A percentile compares a stretch with the other conserved stretches of the same genome.
Evolutionary conservation across 768 basidiomycete species (phyloP).

Genomic region (Mycena haematopus): DNA sequence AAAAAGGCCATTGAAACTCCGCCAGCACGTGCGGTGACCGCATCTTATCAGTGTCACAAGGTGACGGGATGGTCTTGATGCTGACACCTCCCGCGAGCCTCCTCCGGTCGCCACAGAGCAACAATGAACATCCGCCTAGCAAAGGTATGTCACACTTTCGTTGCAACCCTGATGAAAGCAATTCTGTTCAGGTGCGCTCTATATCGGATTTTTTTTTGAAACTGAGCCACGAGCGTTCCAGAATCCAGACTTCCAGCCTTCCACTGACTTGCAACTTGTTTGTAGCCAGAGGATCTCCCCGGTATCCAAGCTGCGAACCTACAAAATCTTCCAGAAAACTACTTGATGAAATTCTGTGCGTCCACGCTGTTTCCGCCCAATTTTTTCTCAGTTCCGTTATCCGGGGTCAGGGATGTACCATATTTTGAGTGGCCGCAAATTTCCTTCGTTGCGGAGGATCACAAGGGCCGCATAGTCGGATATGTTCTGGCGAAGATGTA

Average conservation of each 20-base stretch:
- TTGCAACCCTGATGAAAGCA: constrained; percentile 22
- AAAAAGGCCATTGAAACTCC: no score
- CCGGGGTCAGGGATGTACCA: constrained; percentile 88
- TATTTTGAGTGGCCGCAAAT: constrained; percentile 92
- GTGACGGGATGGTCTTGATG: background rate
- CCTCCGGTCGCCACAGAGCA: background rate
- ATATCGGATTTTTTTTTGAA: background rate
- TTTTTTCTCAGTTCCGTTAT: background rate
- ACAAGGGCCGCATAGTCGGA: constrained; percentile 88
- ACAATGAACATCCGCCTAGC: constrained; percentile 59
- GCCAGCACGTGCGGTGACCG: no score
- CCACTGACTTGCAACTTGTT: background rate
- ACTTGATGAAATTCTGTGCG: constrained; percentile 81
- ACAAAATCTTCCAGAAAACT: constrained; percentile 93
- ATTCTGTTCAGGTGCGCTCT: constrained; percentile 7
- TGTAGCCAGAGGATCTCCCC: constrained; percentile 84
- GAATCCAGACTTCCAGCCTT: no score
- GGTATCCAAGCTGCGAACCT: constrained; percentile 96
- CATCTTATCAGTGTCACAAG: background rate
- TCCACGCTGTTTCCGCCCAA: constrained; percentile 9
- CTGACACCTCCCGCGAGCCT: no score
- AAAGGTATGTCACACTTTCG: constrained; percentile 41
- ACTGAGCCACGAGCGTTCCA: background rate
- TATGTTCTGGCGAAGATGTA: constrained; percentile 98
- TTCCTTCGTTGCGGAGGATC: constrained; percentile 92